These are phyloP conservation scores for Fraxinus velutina DNA, from an alignment of 305 asterid genomes.

Conservation along the genomic window DNA sequence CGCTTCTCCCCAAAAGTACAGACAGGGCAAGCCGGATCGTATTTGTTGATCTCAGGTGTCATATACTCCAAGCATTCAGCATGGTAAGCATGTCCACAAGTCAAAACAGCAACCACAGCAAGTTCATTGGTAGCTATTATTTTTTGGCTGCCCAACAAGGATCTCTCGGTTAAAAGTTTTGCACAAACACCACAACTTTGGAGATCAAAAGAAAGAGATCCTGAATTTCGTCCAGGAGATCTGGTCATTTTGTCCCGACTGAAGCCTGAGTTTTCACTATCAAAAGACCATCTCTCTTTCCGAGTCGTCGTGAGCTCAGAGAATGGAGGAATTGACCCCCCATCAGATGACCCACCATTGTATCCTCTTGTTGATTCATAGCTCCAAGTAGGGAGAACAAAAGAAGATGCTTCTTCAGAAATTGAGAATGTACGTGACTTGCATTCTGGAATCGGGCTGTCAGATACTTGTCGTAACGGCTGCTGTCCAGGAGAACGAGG, in stretches of 20 bases:
- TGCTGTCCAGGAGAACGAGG: constrained; percentile 65
- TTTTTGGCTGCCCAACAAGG: constrained; percentile 62
- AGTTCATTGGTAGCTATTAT: constrained; percentile 62
- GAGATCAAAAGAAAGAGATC: constrained; percentile 50
- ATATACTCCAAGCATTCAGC: constrained; percentile 87
- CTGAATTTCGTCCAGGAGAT: constrained; percentile 52
- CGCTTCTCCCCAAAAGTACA: constrained; percentile 89
- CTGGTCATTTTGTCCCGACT: constrained; percentile 54
- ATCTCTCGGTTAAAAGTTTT: constrained; percentile 61
- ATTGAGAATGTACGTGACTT: constrained; percentile 67
- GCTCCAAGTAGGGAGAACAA: constrained; percentile 57
- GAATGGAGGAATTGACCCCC: constrained; percentile 73
- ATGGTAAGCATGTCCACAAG: constrained; percentile 85
- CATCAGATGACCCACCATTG: constrained; percentile 75
- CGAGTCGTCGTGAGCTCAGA: constrained; percentile 54
- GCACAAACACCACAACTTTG: constrained; percentile 83
- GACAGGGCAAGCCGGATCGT: constrained; percentile 83
- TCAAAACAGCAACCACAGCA: constrained; percentile 74
- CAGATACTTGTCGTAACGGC: constrained; percentile 65
- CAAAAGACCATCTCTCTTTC: constrained; percentile 92
- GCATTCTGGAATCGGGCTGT: constrained; percentile 52
- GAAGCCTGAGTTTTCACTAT: constrained; percentile 67
- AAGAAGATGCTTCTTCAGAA: constrained; percentile 62
- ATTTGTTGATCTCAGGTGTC: constrained; percentile 77
- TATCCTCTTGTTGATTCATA: constrained; percentile 69